Percentiles rank a stretch among this genome's conserved stretches.
These are phyloP conservation scores for Alternaria sp. DNA, from an alignment of 2,329 filamentous ascomycete species.

Conservation along the genomic window DNA sequence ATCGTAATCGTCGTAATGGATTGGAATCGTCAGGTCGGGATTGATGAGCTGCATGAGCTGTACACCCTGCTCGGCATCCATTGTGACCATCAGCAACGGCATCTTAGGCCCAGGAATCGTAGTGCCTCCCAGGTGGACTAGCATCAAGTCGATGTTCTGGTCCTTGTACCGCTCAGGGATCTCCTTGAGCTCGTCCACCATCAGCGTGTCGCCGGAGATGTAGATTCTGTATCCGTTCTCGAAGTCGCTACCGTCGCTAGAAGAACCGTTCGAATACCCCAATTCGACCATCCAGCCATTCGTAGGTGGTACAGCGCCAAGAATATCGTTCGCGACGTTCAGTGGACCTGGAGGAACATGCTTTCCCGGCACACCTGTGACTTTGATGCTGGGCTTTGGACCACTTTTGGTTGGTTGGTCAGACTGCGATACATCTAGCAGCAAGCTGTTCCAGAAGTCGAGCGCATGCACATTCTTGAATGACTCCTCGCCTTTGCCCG, in stretches of 20 bases:
- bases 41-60: constrained; percentile 65
- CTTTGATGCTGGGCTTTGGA: constrained; percentile 56
- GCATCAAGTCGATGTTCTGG: constrained; percentile 68
- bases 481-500: constrained; percentile 53
- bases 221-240: constrained; percentile 65
- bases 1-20: constrained; percentile 56
- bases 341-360: constrained; percentile 60
- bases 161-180: constrained; percentile 63
- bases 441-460: constrained; percentile 61
- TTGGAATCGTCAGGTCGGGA: constrained; percentile 66
- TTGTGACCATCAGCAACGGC: constrained; percentile 70
- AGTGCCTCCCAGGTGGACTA: constrained; percentile 70
- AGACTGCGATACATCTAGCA: constrained; percentile 51
- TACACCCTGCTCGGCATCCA: constrained; percentile 69
- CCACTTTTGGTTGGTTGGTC: constrained; percentile 10
- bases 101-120: constrained; percentile 66
- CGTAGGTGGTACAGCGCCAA: constrained; percentile 65
- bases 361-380: constrained; percentile 70
- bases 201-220: constrained; percentile 70
- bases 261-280: constrained; percentile 51
- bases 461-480: constrained; percentile 63
- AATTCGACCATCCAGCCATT: constrained; percentile 73
- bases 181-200: constrained; percentile 66
- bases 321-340: constrained; percentile 54
- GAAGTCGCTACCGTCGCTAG: constrained; percentile 36